phyloP scores from a whole-genome alignment of 2,329 filamentous ascomycete genomes.

The Fusarium sp. region DNA sequence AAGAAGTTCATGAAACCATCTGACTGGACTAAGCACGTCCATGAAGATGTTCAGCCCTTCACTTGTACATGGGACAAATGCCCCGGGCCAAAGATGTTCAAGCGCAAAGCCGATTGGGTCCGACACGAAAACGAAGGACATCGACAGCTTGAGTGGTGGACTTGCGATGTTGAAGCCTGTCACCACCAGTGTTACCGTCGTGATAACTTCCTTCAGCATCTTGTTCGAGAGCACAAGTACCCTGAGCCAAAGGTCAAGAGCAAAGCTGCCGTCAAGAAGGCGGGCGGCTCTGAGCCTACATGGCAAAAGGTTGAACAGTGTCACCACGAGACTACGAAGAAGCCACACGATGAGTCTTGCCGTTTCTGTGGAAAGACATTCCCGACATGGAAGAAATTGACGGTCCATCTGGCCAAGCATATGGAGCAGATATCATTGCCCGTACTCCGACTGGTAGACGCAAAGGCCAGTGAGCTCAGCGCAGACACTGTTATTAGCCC shows the following conservation, averaged over 20 bases:
- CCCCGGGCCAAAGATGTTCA: conserved; percentile 89
- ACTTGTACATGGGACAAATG: conserved; percentile 91
- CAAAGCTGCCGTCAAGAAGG: conserved; percentile 73
- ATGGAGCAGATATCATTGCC: conserved; percentile 94
- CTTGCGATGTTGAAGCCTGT: conserved; percentile 84
- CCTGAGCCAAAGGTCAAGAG: conserved; percentile 83
- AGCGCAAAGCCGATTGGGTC: conserved; percentile 96
- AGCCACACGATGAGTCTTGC: conserved; percentile 81
- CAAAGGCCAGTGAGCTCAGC: conserved; percentile 60
- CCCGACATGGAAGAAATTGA: conserved; percentile 90
- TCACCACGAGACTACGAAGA: conserved; percentile 73
- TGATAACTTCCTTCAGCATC: conserved; percentile 93
- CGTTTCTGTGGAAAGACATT: conserved; percentile 87
- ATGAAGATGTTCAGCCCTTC: conserved; percentile 93
- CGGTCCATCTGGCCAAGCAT: conserved; percentile 92
- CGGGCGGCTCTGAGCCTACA: conserved; percentile 69
- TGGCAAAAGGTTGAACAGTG: conserved; percentile 85
- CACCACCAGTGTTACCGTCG: conserved; percentile 85
- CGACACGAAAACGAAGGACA: conserved; percentile 94
- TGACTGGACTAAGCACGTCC: conserved; percentile 96
- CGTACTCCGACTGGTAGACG: conserved; percentile 71
- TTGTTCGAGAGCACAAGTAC: conserved; percentile 91
- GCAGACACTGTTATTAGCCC: conserved; percentile 76
- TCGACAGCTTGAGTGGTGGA: conserved; percentile 91
- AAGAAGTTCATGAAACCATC: conserved; percentile 92